These are phyloP conservation scores for apple (Malus domestica) DNA, from an alignment of 306 rosid genomes.

Conservation along the genomic window DNA sequence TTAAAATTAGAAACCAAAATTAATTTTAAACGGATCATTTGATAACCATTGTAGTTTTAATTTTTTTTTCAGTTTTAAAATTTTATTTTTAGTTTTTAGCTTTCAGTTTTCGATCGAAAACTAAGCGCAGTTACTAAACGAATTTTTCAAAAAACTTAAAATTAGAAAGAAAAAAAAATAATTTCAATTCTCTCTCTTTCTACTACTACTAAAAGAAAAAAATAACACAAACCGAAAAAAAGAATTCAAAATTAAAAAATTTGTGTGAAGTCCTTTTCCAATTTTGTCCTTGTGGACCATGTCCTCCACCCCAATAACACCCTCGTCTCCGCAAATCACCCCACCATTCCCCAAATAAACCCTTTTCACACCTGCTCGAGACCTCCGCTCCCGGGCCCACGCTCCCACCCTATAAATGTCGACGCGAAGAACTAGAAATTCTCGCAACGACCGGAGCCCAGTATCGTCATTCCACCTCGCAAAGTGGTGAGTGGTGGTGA, in stretches of 20 bases:
- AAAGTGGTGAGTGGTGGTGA: neutral
- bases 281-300: neutral
- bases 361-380: neutral
- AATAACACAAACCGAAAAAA: neutral
- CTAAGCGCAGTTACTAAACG: too few relatives aligned
- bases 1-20: too few relatives aligned
- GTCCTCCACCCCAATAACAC: neutral
- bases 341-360: neutral
- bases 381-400: neutral
- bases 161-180: too few relatives aligned
- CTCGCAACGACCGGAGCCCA: neutral
- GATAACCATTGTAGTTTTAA: too few relatives aligned
- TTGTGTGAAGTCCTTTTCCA: neutral
- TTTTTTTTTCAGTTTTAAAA: too few relatives aligned
- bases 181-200: neutral
- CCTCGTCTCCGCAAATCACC: neutral
- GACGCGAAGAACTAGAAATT: neutral
- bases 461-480: neutral
- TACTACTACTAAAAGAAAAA: neutral
- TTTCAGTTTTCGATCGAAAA: too few relatives aligned
- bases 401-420: neutral
- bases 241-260: neutral
- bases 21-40: too few relatives aligned
- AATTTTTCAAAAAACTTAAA: too few relatives aligned
- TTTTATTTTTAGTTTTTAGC: too few relatives aligned